phyloP scores from a whole-genome alignment of 139 green algal species.

The Parachlorella kessleri region DNA sequence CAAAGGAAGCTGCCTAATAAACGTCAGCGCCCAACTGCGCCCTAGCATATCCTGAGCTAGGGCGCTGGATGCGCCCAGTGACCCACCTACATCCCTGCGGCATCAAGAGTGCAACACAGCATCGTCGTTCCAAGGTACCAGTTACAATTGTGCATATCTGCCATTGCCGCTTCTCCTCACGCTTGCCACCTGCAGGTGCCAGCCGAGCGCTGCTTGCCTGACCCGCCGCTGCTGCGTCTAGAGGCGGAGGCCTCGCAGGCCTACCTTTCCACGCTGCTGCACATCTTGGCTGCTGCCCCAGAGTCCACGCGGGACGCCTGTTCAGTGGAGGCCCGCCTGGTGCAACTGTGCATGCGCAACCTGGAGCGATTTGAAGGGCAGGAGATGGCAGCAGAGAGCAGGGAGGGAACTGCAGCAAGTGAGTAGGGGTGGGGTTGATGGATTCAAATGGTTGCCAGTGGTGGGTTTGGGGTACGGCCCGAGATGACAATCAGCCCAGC shows the following conservation, averaged over 20 bases:
- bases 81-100: too few relatives aligned
- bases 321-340: constrained; percentile 56
- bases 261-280: constrained; percentile 76
- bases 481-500: too few relatives aligned
- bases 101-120: too few relatives aligned
- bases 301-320: constrained; percentile 4
- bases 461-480: too few relatives aligned
- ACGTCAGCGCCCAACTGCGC: too few relatives aligned
- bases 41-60: too few relatives aligned
- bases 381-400: constrained; percentile 5
- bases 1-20: too few relatives aligned
- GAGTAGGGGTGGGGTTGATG: not conserved
- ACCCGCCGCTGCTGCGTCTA: constrained; percentile 93
- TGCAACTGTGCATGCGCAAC: constrained; percentile 68
- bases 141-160: too few relatives aligned
- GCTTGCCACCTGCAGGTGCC: constrained; percentile 46
- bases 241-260: constrained; percentile 88
- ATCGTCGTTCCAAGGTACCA: too few relatives aligned
- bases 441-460: too few relatives aligned
- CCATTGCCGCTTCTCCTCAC: too few relatives aligned
- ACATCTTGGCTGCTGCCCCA: constrained; percentile 9
- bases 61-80: too few relatives aligned
- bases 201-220: constrained; percentile 54
- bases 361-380: constrained; percentile 70
- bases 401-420: constrained; percentile 15